Conservation (phyloP, 306 rosid genomes). For the Rosa persica region DNA sequence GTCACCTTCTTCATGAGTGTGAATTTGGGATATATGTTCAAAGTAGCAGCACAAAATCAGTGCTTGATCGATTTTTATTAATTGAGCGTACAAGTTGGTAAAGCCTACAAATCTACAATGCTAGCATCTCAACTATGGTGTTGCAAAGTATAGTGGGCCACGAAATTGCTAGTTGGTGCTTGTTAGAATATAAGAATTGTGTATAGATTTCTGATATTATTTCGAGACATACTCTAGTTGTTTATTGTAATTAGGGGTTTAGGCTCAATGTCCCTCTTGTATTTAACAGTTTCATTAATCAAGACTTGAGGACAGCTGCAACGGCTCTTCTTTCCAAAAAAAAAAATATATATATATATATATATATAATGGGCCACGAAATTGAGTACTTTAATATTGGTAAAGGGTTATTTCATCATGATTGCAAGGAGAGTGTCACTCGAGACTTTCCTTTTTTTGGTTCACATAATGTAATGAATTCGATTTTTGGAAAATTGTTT, state of each 20-base stretch:
- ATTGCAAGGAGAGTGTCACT: neutral
- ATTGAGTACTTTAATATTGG: neutral
- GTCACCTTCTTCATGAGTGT: conserved; percentile 20
- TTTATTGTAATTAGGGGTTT: too few relatives aligned
- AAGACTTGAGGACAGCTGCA: too few relatives aligned
- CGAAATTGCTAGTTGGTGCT: neutral
- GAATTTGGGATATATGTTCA: neutral
- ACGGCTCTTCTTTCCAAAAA: too few relatives aligned
- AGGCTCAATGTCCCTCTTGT: too few relatives aligned
- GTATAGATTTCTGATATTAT: too few relatives aligned
- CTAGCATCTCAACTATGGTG: neutral
- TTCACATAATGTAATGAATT: neutral
- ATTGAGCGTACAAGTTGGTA: conserved; percentile 4
- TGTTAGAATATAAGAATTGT: too few relatives aligned
- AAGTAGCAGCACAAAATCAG: neutral
- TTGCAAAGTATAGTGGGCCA: neutral
- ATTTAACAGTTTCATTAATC: too few relatives aligned
- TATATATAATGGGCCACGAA: too few relatives aligned
- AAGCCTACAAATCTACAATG: neutral
- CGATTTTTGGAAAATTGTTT: neutral
- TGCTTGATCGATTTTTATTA: neutral
- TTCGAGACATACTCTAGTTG: too few relatives aligned
- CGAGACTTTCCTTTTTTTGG: neutral
- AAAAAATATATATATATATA: too few relatives aligned
- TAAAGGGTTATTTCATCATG: neutral